Evolutionary conservation across 305 asterid species (phyloP).

Genomic region (Fraxinus sp.): DNA sequence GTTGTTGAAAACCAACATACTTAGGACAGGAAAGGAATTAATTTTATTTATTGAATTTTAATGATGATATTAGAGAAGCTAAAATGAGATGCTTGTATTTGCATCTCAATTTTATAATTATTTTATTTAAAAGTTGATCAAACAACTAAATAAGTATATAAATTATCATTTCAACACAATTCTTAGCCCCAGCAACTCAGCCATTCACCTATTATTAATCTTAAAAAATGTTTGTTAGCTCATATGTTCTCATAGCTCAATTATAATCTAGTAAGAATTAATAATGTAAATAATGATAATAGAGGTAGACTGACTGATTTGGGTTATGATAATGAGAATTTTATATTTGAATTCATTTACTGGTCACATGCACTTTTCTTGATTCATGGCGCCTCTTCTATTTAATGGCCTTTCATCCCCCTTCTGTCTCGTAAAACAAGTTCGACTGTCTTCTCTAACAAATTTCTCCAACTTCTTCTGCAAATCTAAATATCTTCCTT

Average conservation of each 20-base stretch:
- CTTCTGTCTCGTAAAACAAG: conserved; percentile 19
- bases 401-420: conserved; percentile 27
- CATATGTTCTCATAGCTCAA: neutral
- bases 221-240: too few species aligned
- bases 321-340: conserved; percentile 25
- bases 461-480: neutral
- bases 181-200: too few species aligned
- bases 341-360: conserved; percentile 25
- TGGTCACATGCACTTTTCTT: conserved; percentile 36
- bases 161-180: too few species aligned
- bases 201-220: too few species aligned
- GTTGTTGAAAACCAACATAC: too few species aligned
- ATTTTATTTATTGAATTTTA: too few species aligned
- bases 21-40: too few species aligned
- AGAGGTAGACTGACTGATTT: neutral
- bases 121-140: too few species aligned
- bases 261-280: neutral
- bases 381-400: conserved; percentile 20
- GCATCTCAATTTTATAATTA: too few species aligned
- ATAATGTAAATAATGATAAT: neutral
- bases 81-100: too few species aligned
- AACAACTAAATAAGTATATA: too few species aligned
- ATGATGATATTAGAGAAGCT: too few species aligned
- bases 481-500: neutral
- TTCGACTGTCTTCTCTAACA: neutral